phyloP scores from a whole-genome alignment of 768 basidiomycete genomes.

The Boletus fagicola region DNA sequence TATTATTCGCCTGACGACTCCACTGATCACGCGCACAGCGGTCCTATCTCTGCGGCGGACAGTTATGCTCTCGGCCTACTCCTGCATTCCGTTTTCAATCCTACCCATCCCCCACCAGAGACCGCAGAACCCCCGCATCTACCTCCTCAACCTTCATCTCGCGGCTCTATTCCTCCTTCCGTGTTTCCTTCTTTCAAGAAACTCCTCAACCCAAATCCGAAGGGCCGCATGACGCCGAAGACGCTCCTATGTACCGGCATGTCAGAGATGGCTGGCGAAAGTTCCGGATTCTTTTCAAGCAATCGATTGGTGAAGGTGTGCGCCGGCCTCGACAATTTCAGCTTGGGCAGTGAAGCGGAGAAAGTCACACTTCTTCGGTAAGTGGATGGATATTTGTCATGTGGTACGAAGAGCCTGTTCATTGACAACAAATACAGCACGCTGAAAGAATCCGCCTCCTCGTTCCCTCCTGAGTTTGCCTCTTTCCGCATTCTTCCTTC shows the following conservation, averaged over 20 bases:
- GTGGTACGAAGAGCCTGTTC: background rate
- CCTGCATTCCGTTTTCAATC: slow-evolving; percentile 86
- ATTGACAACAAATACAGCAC: slow-evolving; percentile 43
- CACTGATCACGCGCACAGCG: slow-evolving; percentile 29
- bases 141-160: slow-evolving; percentile 72
- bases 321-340: slow-evolving; percentile 80
- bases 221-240: slow-evolving; percentile 71
- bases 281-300: slow-evolving; percentile 73
- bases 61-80: slow-evolving; percentile 87
- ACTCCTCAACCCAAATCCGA: slow-evolving; percentile 86
- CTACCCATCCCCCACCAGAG: slow-evolving; percentile 65
- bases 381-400: slow-evolving; percentile 5
- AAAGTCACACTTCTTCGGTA: slow-evolving; percentile 71
- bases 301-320: slow-evolving; percentile 88
- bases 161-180: slow-evolving; percentile 70
- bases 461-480: slow-evolving; percentile 84
- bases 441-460: slow-evolving; percentile 73
- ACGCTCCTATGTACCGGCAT: slow-evolving; percentile 80
- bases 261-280: slow-evolving; percentile 55
- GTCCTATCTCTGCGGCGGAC: slow-evolving; percentile 66
- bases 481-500: slow-evolving; percentile 87
- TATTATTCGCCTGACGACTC: background rate
- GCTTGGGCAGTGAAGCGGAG: slow-evolving; percentile 76
- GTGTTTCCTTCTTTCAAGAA: slow-evolving; percentile 84
- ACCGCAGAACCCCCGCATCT: slow-evolving; percentile 70